Evolutionary conservation across 1,139 yeast species (phyloP), one percentile per base, ranked within the genome.

Genomic region (Magnusiomyces ingens): DNA sequence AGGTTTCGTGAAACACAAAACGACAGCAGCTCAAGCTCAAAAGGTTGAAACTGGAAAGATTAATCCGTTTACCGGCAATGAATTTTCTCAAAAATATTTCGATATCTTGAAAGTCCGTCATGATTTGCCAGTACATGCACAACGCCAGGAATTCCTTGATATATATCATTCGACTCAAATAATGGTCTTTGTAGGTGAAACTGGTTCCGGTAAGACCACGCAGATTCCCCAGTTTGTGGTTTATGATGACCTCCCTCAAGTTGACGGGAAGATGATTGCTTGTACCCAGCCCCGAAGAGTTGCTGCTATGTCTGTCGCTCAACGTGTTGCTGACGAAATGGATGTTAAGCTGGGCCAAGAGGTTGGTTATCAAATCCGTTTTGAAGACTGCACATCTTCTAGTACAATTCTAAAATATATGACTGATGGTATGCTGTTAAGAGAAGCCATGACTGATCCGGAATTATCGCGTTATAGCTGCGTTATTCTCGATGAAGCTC

Each of bases 251-350:
- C 81, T 94, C 71, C 95, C 95, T 35, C 95, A 87, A 59, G 72
- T 86, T 55, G 73, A 75, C 49, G 93, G 94, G 2, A 81, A 81
- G 40, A 89, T 84, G 67, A 88, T 91, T 51, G 97, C 96, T 0
- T 91, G 97, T 81, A 91, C 98, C 0, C 98, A 91, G 73, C 98
- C 98, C 18, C 82, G 98, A 71, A 81, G 98, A 72, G 98, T 91
- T 58, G 98, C 98, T 2, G 98, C 98, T 26, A 90, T 90, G 93
- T 87, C 96, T 56, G 97, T 91, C 49, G 97, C 98, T 19, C 84
- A 85, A 64, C 85, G 98, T 75, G 98, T 91, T 44, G 95, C 97
- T 2, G 95, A 89, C 64, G 98, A 91, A 72, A 83, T 91, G 89
- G 98, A 91, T 66, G 96, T 91, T 26, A 76, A 78, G 56, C 74